Evolutionary conservation across 495 filamentous ascomycete species (phyloP).

Genomic region (Penicillium silybi): DNA sequence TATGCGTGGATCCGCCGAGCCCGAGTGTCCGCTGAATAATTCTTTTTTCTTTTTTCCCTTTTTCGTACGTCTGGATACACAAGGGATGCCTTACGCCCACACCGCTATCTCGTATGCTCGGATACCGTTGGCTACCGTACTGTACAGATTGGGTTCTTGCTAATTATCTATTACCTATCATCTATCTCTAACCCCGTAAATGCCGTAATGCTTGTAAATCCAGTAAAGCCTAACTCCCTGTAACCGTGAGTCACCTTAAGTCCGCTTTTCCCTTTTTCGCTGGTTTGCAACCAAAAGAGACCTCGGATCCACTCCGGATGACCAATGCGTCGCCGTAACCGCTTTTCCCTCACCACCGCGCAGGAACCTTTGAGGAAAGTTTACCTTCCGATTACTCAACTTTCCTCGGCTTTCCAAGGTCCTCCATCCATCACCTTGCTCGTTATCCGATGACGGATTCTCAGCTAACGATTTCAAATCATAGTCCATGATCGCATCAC

Average conservation of each 20-base stretch:
- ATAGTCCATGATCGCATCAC: not conserved
- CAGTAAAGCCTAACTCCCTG: not conserved
- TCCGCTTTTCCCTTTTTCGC: not conserved
- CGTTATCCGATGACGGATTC: not conserved
- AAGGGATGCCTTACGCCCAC: not conserved
- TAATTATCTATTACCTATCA: not conserved
- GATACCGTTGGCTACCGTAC: not conserved
- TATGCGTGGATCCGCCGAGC: slow-evolving; percentile 6
- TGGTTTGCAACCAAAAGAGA: not conserved
- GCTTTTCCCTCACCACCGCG: not conserved
- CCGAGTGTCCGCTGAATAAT: slow-evolving; percentile 7
- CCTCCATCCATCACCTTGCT: not conserved
- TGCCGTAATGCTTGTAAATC: not conserved
- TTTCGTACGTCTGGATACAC: not conserved
- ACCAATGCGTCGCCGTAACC: not conserved
- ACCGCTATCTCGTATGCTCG: not conserved
- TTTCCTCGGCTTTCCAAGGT: not conserved
- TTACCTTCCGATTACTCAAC: not conserved
- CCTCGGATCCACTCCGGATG: not conserved
- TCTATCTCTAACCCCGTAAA: not conserved
- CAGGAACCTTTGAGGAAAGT: not conserved
- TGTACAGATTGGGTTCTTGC: no score
- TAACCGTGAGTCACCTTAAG: not conserved
- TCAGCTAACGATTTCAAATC: not conserved
- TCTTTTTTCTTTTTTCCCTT: not conserved